phyloP scores from a whole-genome alignment of 2,329 filamentous ascomycete species.

The Alternaria metachromatica region DNA sequence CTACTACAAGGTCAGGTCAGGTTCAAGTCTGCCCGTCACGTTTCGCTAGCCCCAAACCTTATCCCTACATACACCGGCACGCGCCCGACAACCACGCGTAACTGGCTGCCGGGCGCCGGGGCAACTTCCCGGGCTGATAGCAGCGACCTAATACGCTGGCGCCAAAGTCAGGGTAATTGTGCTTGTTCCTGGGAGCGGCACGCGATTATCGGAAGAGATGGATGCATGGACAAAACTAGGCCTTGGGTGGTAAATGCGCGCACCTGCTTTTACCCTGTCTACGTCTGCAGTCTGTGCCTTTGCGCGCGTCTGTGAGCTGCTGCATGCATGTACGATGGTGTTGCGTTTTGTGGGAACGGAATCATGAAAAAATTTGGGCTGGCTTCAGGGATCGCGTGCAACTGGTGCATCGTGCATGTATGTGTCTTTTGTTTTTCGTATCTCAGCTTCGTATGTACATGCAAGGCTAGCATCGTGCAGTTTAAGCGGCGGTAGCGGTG shows the following conservation, averaged over 20 bases:
- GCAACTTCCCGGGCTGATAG: neutral
- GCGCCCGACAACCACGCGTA: neutral
- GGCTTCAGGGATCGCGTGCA: neutral
- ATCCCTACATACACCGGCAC: neutral
- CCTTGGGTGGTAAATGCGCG: neutral
- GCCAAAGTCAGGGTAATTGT: constrained; percentile 1
- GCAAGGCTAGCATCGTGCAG: neutral
- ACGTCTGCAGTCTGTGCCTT: neutral
- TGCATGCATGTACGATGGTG: neutral
- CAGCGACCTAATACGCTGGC: neutral
- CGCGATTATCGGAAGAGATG: neutral
- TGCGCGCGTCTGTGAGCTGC: neutral
- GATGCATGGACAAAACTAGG: neutral
- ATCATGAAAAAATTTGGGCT: neutral
- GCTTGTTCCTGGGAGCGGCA: neutral
- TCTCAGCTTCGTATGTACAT: neutral
- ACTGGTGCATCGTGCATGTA: neutral
- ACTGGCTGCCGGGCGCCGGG: neutral
- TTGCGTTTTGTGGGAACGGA: neutral
- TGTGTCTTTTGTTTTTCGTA: neutral
- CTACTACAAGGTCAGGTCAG: neutral
- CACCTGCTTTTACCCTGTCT: neutral
- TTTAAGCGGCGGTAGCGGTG: neutral
- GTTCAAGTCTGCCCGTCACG: neutral
- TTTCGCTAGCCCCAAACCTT: neutral